These are phyloP conservation scores for Cladosporium sphaerospermum DNA, from an alignment of 2,329 filamentous ascomycete genomes.

Conservation along the genomic window DNA sequence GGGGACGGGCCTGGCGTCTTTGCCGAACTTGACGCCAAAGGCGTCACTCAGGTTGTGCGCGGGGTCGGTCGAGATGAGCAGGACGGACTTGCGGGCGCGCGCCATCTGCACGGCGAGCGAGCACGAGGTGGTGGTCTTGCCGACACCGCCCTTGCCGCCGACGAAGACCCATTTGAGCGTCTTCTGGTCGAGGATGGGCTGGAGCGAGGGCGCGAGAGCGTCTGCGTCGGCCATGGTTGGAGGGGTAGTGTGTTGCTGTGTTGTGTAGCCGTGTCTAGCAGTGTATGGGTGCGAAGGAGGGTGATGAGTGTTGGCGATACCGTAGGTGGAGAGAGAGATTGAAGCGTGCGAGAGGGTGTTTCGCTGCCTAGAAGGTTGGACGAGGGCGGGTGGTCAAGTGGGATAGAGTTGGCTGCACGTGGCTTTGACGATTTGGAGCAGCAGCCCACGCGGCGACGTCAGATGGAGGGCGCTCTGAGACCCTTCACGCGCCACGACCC, in stretches of 20 bases:
- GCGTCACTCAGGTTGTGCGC: conserved; percentile 97
- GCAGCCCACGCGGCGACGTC: too few relatives aligned
- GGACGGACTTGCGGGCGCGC: conserved; percentile 86
- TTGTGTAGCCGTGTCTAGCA: not conserved
- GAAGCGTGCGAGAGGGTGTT: not conserved
- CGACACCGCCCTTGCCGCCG: conserved; percentile 94
- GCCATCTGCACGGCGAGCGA: conserved; percentile 97
- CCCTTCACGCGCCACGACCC: too few relatives aligned
- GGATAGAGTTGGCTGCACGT: too few relatives aligned
- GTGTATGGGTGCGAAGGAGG: too few relatives aligned
- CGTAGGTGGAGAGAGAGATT: not conserved
- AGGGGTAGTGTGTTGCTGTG: not conserved
- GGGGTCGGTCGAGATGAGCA: conserved; percentile 96
- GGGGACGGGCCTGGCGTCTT: conserved; percentile 87
- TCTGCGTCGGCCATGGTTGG: conserved; percentile 57
- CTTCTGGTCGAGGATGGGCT: conserved; percentile 91
- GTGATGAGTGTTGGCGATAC: too few relatives aligned
- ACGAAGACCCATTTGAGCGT: conserved; percentile 98
- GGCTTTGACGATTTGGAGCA: too few relatives aligned
- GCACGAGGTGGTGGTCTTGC: conserved; percentile 99
- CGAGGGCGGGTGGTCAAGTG: too few relatives aligned
- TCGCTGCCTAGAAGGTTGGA: too few relatives aligned
- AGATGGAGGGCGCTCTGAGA: too few relatives aligned
- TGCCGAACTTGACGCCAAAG: conserved; percentile 98
- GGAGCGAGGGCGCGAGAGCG: conserved; percentile 82